Evolutionary conservation across 345 rosid genomes (phyloP), one percentile per base, ranked within the genome.

Genomic region (Murraya paniculata): DNA sequence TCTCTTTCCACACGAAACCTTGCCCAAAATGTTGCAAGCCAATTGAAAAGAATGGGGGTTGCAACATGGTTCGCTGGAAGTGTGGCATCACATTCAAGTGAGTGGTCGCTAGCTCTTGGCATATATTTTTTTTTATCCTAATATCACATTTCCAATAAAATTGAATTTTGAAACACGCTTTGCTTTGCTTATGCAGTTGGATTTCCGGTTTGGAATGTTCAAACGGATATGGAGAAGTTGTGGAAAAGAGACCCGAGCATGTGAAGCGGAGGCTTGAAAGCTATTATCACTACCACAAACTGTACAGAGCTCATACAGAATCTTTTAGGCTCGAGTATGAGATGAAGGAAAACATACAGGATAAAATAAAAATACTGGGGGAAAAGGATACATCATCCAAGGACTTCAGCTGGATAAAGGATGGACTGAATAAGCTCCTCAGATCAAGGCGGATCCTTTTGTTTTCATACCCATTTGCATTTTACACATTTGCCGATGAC

Each of bases 31-130:
- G 94, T 77, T 66, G 1, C 59, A 89, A 85, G 65, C 90, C 87
- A 58, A 89, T 91, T 48, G 90, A 89, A 66, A 91, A 91, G 85
- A 85, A 87, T 78, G 91, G 91, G 53, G 94, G 94, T 6, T 91
- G 94, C 90, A 89, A 91, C 84, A 85, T 86, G 39, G 92, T 91
- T 0, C 70, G 78, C 68, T 91, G 94, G 77, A 35, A 84, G 2
- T 91, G 94, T 73, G 89, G 91, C 45, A 45, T 45, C 13, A 45
- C 18, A 45, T 45, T 45, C 50, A 45, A 45, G 50, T 45, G 50
- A 45, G 50, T 45, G 50, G 50, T 45, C 3, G 50, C 50, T 11
- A 45, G 50, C 16, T 13, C 18, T 45, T 45, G 50, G 18, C 50
- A 11, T 45, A 11, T 9, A n/a, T 39, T 45, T 45, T 45, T 45